These are phyloP conservation scores for Rhodosorus marinus DNA, from an alignment of 23 red algal species.

Conservation along the genomic window DNA sequence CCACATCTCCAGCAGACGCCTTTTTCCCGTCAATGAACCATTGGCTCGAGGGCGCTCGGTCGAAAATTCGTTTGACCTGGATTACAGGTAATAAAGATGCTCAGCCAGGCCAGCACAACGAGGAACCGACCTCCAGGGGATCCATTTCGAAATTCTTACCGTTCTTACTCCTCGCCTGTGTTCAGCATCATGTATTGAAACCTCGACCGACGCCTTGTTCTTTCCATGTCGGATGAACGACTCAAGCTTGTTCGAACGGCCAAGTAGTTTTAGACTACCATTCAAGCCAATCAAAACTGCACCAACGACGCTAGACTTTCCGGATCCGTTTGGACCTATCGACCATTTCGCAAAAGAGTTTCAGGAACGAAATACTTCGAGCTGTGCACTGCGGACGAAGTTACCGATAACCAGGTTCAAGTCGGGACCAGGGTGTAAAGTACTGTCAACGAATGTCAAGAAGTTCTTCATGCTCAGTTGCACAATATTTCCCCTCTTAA, in stretches of 20 bases:
- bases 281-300: conserved; percentile 71
- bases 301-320: conserved; percentile 71
- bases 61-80: too few relatives aligned
- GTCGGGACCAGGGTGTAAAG: conserved; percentile 36
- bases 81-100: too few relatives aligned
- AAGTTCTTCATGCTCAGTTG: conserved; percentile 72
- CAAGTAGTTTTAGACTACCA: conserved; percentile 46
- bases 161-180: conserved; percentile 2
- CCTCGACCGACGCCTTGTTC: conserved; percentile 36
- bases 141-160: conserved; percentile 23
- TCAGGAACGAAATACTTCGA: background rate
- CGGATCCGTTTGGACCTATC: conserved; percentile 83
- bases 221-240: conserved; percentile 56
- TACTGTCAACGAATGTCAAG: conserved; percentile 62
- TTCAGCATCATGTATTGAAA: conserved; percentile 39
- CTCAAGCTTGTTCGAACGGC: conserved; percentile 33
- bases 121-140: conserved; percentile 12
- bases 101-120: too few relatives aligned
- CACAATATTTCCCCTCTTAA: conserved; percentile 45
- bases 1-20: conserved; percentile 5
- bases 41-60: too few relatives aligned
- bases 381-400: background rate
- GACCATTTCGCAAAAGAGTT: conserved; percentile 7
- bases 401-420: conserved; percentile 37
- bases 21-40: conserved; percentile 32